Conservation (phyloP, 139 green algal species). For the Picochlorum sp. region DNA sequence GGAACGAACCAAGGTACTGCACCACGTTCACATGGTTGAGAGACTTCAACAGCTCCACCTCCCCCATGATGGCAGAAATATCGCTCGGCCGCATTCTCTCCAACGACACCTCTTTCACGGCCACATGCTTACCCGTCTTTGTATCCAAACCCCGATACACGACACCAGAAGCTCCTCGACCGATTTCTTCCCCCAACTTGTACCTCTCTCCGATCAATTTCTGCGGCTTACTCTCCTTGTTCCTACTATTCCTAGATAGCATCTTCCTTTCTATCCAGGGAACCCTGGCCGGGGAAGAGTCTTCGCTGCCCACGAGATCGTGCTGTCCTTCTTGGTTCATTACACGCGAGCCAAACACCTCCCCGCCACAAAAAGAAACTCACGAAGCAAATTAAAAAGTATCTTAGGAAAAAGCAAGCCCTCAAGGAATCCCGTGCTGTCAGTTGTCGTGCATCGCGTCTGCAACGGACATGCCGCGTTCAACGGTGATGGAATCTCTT, state of each 20-base stretch:
- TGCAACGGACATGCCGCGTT: too few relatives aligned
- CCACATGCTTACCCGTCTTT: slow-evolving; percentile 73
- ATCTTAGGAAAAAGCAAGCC: too few relatives aligned
- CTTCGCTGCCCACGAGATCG: too few relatives aligned
- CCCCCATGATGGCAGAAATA: slow-evolving; percentile 60
- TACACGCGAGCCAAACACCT: too few relatives aligned
- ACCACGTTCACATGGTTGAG: slow-evolving; percentile 96
- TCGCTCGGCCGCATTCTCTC: not conserved
- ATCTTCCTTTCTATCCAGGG: not conserved
- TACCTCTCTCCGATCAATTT: slow-evolving; percentile 41
- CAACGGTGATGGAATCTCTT: too few relatives aligned
- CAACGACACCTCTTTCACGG: slow-evolving; percentile 84
- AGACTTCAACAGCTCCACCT: slow-evolving; percentile 85
- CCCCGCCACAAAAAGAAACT: too few relatives aligned
- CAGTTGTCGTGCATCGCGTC: too few relatives aligned
- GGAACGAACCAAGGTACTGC: slow-evolving; percentile 90
- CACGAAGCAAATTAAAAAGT: too few relatives aligned
- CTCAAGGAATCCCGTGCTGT: too few relatives aligned
- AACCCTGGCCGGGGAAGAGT: too few relatives aligned
- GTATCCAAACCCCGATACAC: slow-evolving; percentile 88
- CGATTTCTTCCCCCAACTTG: slow-evolving; percentile 82
- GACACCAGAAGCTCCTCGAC: slow-evolving; percentile 74
- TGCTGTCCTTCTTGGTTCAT: too few relatives aligned
- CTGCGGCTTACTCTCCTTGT: not conserved
- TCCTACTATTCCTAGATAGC: not conserved